Evolutionary conservation across 257 asterid species (phyloP), one percentile per base, ranked within the genome.

Genomic region (Lithospermum erythrorhizon): DNA sequence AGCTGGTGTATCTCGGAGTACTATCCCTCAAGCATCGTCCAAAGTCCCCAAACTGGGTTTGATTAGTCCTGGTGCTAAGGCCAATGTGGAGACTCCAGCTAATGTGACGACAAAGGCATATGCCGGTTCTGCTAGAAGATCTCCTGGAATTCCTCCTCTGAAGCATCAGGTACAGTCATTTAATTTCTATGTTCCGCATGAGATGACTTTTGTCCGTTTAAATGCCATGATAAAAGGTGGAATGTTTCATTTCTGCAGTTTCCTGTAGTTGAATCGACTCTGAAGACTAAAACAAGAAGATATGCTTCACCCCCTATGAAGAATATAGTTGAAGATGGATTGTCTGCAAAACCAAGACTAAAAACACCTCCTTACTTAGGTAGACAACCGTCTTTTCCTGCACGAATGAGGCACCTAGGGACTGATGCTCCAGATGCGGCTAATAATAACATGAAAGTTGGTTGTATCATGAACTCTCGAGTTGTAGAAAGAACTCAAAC

Each of bases 121-220:
- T 35, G 62, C 80, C n/a, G 87, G 85, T 69, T 73, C 75, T 56
- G 65, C 53, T 53, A 85, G 73, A 70, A 75, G 82, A 53, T 76
- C 70, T 47, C 83, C 67, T 6, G 81, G 78, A 61, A 57, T 66
- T 18, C 82, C 76, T 71, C 72, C 86, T 63, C 62, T 80, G 72
- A 90, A 90, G 72, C 87, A 87, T 70, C 87, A 83, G 96, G 97
- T 90, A 82, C 53, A 41, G 8, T 15, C 37, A n/a, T 21, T 53
- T 37, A 55, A 18, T 70, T 27, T 57, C 56, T 65, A 21, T 45
- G 29, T 53, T 24, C 11, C 32, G 29, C 21, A 19, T 21, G 23
- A 22, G 4, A 19, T 21, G 48, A 54, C n/a, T 55, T 55, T 55
- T 4, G 29, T 21, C 18, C n/a, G 17, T 25, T 18, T 58, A 41